Percentiles rank a stretch among this genome's conserved stretches.
phyloP scores from a whole-genome alignment of 345 rosid species.

The Arabidopsis suecica region DNA sequence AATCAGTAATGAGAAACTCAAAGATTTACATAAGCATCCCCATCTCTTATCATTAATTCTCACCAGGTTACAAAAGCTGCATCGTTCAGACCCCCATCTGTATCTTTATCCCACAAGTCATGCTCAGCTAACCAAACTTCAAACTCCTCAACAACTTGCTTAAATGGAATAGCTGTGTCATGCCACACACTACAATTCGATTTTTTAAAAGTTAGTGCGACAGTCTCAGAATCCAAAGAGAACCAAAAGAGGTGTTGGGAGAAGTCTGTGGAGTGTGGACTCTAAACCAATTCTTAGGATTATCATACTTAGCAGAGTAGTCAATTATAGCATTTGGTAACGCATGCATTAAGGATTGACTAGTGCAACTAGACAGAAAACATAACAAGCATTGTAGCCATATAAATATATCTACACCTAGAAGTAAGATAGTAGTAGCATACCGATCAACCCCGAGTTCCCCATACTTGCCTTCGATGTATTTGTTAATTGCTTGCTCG shows the following conservation, averaged over 20 bases:
- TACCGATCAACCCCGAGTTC: slow-evolving; percentile 92
- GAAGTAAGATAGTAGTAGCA: slow-evolving; percentile 33
- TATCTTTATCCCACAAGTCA: slow-evolving; percentile 61
- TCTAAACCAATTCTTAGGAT: slow-evolving; percentile 16
- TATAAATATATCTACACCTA: not conserved
- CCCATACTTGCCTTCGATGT: slow-evolving; percentile 85
- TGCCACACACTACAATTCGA: slow-evolving; percentile 84
- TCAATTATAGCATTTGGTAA: not conserved
- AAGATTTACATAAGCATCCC: slow-evolving; percentile 5
- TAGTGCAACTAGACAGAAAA: not conserved
- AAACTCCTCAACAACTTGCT: slow-evolving; percentile 75
- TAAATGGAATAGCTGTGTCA: slow-evolving; percentile 87
- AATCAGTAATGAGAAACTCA: slow-evolving; percentile 10
- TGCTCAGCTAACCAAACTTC: slow-evolving; percentile 82
- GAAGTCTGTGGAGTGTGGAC: not conserved
- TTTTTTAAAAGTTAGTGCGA: slow-evolving; percentile 1
- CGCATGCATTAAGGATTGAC: not conserved
- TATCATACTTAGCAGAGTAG: not conserved
- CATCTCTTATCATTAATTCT: slow-evolving; percentile 34
- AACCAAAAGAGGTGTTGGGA: not conserved
- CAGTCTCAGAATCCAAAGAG: slow-evolving; percentile 15
- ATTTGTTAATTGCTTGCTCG: slow-evolving; percentile 69
- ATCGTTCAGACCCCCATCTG: slow-evolving; percentile 56
- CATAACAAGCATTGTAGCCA: not conserved
- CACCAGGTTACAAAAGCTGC: slow-evolving; percentile 96